Base-by-base conservation (phyloP, 1,139 yeast species). In the Meyerozyma carpophila region DNA sequence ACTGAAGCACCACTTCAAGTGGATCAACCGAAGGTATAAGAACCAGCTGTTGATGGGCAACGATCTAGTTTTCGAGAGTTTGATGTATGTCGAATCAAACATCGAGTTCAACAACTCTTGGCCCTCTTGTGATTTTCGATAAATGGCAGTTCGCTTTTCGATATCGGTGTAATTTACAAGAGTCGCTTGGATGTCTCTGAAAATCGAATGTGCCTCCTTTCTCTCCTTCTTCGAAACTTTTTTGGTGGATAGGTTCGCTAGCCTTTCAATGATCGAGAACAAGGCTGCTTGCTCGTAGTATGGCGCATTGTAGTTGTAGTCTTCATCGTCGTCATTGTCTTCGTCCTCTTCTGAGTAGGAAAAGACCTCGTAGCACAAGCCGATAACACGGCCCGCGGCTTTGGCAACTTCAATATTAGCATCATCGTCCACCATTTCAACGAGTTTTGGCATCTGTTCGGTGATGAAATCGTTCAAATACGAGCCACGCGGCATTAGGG, bases 1-100 rank as follows among this genome's bases (percentile, higher is more conserved):
- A 37, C 86, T 82, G 55, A 80, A 83, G n/a, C 82, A 73, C 85
- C 89, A 85, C 54, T 79, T 79, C 56, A 84, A 69, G 50, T 78
- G 81, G 45, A 81, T 74, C 44, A 84, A 66, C 46, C 90, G 69
- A 42, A 81, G 61, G 52, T 82, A 77, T 45, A 82, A 74, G 50
- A 68, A 76, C 94, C 94, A 85, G 26, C 84, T 72, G 49, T 75
- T 77, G 32, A 84, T 76, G n/a, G 81, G 73, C 43, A 84, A 63
- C 4, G 82, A 68, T 56, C 74, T 79, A 31, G 79, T 67, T 52
- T 79, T 77, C 20, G 80, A 74, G 43, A 83, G 60, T 49, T 75
- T 79, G 47, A 82, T 68, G 44, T 77, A 79, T 3, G 82, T 70
- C 2, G 68, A 59, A 51, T 66, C 69, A 54, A 68, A 63, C 27